A percentile compares a stretch with the other conserved stretches of the same genome.
Conservation (phyloP, 108 stramenopile genomes). For the Cylindrotheca fusiformis region DNA sequence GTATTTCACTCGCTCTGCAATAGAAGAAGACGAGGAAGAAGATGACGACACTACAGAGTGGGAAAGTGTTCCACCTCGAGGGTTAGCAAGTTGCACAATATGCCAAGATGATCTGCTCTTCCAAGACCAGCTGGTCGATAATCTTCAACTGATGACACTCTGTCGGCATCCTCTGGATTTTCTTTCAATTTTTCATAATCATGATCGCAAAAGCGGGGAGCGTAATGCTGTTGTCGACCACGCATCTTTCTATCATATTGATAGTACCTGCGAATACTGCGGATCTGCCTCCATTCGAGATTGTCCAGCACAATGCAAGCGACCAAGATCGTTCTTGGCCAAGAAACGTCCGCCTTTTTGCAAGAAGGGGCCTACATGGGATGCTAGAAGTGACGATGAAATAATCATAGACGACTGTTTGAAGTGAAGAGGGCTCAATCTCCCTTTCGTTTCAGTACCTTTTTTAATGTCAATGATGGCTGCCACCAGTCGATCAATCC, state of each 20-base stretch:
- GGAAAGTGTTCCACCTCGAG: not conserved
- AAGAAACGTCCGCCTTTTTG: constrained; percentile 14
- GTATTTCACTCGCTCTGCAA: too few relatives aligned
- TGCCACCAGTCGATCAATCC: too few relatives aligned
- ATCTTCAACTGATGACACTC: constrained; percentile 1
- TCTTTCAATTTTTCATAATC: constrained; percentile 8
- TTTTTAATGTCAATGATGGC: too few relatives aligned
- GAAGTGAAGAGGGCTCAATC: too few relatives aligned
- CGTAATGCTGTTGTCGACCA: not conserved
- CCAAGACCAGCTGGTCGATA: constrained; percentile 4
- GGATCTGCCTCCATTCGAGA: not conserved
- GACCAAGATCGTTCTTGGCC: constrained; percentile 10
- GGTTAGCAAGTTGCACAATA: not conserved
- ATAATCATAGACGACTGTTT: too few relatives aligned
- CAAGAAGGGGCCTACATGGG: not conserved
- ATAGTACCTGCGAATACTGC: constrained; percentile 4
- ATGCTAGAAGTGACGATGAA: not conserved
- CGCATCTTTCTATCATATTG: not conserved
- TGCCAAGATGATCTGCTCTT: constrained; percentile 5
- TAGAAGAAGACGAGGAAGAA: too few relatives aligned
- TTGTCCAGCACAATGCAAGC: not conserved
- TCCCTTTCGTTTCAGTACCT: too few relatives aligned
- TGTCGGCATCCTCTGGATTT: constrained; percentile 10
- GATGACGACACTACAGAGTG: too few relatives aligned
- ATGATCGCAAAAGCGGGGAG: not conserved